phyloP scores from a whole-genome alignment of 768 basidiomycete species.

The Leccinum variicolor region DNA sequence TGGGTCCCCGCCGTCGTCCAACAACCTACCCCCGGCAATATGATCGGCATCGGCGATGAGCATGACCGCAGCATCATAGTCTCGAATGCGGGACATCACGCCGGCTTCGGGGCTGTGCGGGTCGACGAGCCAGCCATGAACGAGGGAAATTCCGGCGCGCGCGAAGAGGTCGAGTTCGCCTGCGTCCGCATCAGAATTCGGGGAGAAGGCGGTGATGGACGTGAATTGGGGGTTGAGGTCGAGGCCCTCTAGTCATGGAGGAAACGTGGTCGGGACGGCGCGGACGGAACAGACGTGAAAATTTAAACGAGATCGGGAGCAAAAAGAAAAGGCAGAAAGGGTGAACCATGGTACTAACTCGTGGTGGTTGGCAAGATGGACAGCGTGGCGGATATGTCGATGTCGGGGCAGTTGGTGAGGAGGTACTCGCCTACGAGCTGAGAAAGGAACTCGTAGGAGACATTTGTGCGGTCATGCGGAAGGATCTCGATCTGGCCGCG shows the following conservation, averaged over 20 bases:
- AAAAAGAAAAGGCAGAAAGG: not conserved
- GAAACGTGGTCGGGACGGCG: not conserved
- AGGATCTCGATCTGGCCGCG: conserved; percentile 77
- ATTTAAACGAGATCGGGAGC: not conserved
- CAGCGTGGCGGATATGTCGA: conserved; percentile 32
- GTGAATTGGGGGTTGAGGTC: conserved; percentile 87
- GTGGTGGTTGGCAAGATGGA: conserved; percentile 58
- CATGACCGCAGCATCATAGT: conserved; percentile 74
- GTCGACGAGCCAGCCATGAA: conserved; percentile 75
- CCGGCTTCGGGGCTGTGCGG: conserved; percentile 52
- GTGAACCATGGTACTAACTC: conserved; percentile 44
- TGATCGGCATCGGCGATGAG: conserved; percentile 80
- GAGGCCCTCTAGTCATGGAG: conserved; percentile 62
- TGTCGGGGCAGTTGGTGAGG: conserved; percentile 46
- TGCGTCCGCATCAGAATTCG: conserved; percentile 44
- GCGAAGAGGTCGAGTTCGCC: conserved; percentile 85
- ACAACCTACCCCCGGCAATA: conserved; percentile 58
- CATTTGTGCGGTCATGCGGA: conserved; percentile 60
- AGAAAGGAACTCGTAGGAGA: conserved; percentile 83
- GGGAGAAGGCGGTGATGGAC: conserved; percentile 61
- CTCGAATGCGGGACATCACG: conserved; percentile 49
- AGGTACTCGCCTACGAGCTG: conserved; percentile 83
- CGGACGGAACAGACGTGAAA: not conserved
- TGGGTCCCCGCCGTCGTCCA: conserved; percentile 20
- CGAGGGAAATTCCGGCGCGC: conserved; percentile 75